Percentiles rank a stretch among this genome's conserved stretches.
phyloP scores from a whole-genome alignment of 169 alveolate species.

The Eimeria falciformis region DNA sequence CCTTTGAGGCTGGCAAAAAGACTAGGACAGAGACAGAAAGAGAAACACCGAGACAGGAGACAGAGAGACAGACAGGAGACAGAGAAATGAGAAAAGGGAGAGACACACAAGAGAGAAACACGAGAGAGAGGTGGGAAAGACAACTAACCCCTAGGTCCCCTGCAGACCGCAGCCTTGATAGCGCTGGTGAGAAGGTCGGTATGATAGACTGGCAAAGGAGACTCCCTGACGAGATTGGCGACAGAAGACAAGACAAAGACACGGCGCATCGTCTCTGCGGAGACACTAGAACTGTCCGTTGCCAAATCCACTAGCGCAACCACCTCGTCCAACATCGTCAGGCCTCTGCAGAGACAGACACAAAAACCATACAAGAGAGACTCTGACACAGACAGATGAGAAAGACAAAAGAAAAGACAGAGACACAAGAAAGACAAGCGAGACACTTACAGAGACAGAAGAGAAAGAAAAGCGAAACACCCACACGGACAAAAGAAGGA shows the following conservation, averaged over 20 bases:
- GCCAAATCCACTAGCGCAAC: conserved; percentile 9
- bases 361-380: neutral
- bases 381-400: neutral
- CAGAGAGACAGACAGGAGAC: neutral
- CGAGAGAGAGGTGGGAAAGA: neutral
- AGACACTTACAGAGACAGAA: neutral
- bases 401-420: neutral
- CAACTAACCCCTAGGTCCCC: conserved; percentile 42
- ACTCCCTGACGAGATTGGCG: conserved; percentile 12
- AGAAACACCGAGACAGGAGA: neutral
- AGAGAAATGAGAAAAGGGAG: conserved; percentile 3
- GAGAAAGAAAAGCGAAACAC: neutral
- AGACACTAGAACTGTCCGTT: neutral
- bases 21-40: neutral
- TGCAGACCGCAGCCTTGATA: conserved; percentile 32
- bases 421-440: neutral
- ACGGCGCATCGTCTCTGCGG: conserved; percentile 33
- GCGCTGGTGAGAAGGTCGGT: conserved; percentile 32
- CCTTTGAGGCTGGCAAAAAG: neutral
- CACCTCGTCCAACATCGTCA: conserved; percentile 67
- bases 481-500: neutral
- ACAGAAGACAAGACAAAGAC: conserved; percentile 11
- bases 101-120: neutral
- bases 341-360: conserved; percentile 18
- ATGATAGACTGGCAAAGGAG: conserved; percentile 27